Base-by-base conservation (phyloP, 2,329 filamentous ascomycete species). In the Aureobasidium leucospermi region DNA sequence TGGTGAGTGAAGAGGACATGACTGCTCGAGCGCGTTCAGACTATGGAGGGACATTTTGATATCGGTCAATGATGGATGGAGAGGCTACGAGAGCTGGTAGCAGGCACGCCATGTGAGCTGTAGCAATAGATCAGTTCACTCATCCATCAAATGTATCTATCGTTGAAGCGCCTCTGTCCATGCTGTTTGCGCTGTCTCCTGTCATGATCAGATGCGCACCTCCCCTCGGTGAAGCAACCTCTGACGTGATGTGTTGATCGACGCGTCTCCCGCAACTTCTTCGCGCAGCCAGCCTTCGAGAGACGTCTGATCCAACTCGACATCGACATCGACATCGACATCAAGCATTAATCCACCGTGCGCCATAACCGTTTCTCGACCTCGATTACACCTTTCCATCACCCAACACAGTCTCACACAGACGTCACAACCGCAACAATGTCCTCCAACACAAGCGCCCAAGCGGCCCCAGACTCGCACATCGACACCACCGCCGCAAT, bases 401-500 rank as follows among this genome's bases (percentile, higher is more conserved):
- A 15, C 16, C 41, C n/a, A 10, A 23, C 19, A 36, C 15, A 45
- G 16, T 6, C 11, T 16, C 32, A 10, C 32, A 29, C 8, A 8
- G 36, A 45, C 29, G 16, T 16, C 42, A 15, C 56, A 36, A 39
- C 46, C 16, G 7, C 46, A 19, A 23, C 28, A 31, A 57, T 59
- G 45, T 45, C 53, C 23, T 38, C 62, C 52, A 34, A 29, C 29
- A 15, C 36, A 28, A 34, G 41, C 23, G 52, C 42, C 23, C 16
- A n/a, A 23, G 41, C 65, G 7, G 61, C 65, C 13, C 68, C 70
- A 36, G 77, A 79, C 65, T 73, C 76, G 52, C 69, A 73, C 16
- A 79, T 79, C 67, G 67, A 78, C 67, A 70, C 75, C 62, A 64
- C 68, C 41, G 71, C 71, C 28, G 75, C 77, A 31, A 67, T 79